Conservation (phyloP, 306 rosid genomes). For the Acacia crassicarpa region DNA sequence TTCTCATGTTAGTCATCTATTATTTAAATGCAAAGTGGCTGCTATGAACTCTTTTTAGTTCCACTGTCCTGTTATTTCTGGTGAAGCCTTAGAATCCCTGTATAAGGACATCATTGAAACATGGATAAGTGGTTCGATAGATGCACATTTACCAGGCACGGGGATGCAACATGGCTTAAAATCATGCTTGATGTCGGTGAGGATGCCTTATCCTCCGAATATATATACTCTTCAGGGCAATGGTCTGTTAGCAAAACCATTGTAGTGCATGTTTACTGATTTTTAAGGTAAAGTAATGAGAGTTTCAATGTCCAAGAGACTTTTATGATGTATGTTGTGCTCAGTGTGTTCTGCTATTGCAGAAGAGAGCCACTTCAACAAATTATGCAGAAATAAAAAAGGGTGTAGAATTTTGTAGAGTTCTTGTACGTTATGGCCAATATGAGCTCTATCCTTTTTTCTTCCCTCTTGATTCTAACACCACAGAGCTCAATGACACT, state of each 20-base stretch:
- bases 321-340: slow-evolving; percentile 46
- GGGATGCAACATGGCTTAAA: not conserved
- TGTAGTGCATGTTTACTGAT: too few species aligned
- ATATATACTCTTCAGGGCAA: too few species aligned
- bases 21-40: too few species aligned
- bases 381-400: slow-evolving; percentile 41
- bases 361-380: slow-evolving; percentile 38
- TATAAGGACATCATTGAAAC: too few species aligned
- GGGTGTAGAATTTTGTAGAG: slow-evolving; percentile 64
- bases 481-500: slow-evolving; percentile 17
- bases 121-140: too few species aligned
- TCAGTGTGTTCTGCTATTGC: slow-evolving; percentile 65
- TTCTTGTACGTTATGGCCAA: slow-evolving; percentile 18
- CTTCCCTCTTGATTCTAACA: slow-evolving; percentile 53
- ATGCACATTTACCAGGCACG: not conserved
- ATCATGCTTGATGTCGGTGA: not conserved
- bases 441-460: slow-evolving; percentile 60
- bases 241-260: too few species aligned
- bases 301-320: slow-evolving; percentile 55
- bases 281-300: too few species aligned
- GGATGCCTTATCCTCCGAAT: too few species aligned
- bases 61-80: not conserved
- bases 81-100: not conserved
- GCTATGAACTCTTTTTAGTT: too few species aligned
- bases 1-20: slow-evolving; percentile 8